phyloP scores from a whole-genome alignment of 495 filamentous ascomycete species.

The Staphylotrichum longicolle region DNA sequence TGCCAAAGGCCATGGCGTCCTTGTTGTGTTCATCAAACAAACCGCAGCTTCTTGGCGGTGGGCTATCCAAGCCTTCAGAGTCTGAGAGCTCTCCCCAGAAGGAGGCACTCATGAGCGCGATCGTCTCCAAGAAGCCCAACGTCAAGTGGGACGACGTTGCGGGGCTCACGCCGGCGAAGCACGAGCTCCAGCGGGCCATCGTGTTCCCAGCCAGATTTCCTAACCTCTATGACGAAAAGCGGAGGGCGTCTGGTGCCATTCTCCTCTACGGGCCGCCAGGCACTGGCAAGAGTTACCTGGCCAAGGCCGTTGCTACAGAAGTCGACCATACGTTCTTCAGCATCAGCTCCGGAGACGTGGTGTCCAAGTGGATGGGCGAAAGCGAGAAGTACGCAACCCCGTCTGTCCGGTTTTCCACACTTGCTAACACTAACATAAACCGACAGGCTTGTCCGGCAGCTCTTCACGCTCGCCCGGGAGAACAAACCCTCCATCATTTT shows the following conservation, averaged over 20 bases:
- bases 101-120: conserved; percentile 52
- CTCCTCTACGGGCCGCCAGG: conserved; percentile 90
- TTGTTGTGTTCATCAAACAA: not conserved
- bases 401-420: not conserved
- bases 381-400: conserved; percentile 63
- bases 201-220: conserved; percentile 94
- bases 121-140: conserved; percentile 87
- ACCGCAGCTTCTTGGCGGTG: not conserved
- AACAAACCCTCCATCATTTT: conserved; percentile 96
- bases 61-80: not conserved
- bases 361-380: conserved; percentile 97
- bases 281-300: conserved; percentile 90
- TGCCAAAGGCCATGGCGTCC: not conserved
- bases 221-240: conserved; percentile 86
- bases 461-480: conserved; percentile 91
- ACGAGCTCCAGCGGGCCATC: conserved; percentile 90
- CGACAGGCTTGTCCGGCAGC: conserved; percentile 79
- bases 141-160: conserved; percentile 94
- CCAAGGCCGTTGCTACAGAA: conserved; percentile 63
- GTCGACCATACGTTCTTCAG: conserved; percentile 45
- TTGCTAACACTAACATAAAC: conserved; percentile 3
- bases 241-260: conserved; percentile 95
- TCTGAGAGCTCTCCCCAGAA: not conserved
- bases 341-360: conserved; percentile 85
- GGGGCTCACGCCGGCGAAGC: conserved; percentile 84